Conservation (phyloP, 2,329 filamentous ascomycete genomes). For the Fusarium napiforme region DNA sequence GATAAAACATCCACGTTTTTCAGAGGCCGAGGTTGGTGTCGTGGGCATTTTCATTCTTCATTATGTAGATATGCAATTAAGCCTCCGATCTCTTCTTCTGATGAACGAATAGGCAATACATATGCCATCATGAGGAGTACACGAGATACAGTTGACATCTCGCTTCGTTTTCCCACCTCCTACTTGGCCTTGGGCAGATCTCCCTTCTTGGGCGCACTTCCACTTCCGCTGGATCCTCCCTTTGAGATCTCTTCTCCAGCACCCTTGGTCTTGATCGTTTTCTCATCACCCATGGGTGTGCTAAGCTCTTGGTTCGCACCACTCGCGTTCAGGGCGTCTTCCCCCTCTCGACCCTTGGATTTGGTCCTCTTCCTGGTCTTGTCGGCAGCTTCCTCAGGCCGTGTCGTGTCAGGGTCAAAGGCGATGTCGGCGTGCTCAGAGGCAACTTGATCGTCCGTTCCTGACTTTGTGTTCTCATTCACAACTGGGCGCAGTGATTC, state of each 20-base stretch:
- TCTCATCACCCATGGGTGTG: conserved; percentile 51
- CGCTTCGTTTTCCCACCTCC: background rate
- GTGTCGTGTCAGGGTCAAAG: conserved; percentile 75
- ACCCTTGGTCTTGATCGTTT: conserved; percentile 48
- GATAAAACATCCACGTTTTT: background rate
- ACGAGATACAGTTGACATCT: background rate
- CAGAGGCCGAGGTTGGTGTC: background rate
- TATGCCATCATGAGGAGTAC: background rate
- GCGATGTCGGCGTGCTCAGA: conserved; percentile 68
- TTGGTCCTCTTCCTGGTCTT: conserved; percentile 59
- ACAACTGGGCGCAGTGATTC: conserved; percentile 72
- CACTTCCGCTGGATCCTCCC: conserved; percentile 49
- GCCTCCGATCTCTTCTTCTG: background rate
- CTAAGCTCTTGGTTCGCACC: conserved; percentile 59
- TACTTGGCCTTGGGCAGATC: conserved; percentile 17
- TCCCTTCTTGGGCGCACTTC: conserved; percentile 48
- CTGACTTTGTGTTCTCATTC: conserved; percentile 75
- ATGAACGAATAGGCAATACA: no score
- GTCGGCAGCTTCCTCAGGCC: conserved; percentile 69
- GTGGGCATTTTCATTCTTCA: background rate
- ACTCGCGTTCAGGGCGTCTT: conserved; percentile 54
- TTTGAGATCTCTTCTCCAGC: conserved; percentile 50
- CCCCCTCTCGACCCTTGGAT: conserved; percentile 38
- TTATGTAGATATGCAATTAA: background rate
- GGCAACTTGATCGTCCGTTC: conserved; percentile 69